Conservation (phyloP, 306 rosid species). For the Gastrolobium villosum region DNA sequence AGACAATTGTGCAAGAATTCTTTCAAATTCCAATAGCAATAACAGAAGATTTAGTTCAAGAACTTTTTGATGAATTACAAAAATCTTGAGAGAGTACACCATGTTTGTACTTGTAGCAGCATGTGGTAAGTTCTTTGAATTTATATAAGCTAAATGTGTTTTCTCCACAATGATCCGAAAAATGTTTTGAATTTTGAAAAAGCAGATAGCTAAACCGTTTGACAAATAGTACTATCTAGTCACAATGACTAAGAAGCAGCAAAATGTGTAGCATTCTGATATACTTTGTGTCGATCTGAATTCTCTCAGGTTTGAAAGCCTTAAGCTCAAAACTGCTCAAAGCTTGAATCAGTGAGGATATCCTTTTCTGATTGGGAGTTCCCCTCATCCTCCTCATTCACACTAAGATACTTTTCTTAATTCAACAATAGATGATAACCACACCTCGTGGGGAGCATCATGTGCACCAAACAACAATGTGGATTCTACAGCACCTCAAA, state of each 20-base stretch:
- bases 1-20: slow-evolving; percentile 73
- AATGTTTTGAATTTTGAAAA: background rate
- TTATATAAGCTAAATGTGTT: background rate
- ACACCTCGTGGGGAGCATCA: slow-evolving; percentile 29
- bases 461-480: slow-evolving; percentile 51
- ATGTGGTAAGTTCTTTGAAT: slow-evolving; percentile 57
- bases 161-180: slow-evolving; percentile 2
- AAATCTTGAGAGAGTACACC: slow-evolving; percentile 67
- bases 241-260: background rate
- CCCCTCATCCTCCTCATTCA: slow-evolving; percentile 70
- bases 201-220: background rate
- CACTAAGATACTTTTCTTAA: slow-evolving; percentile 62
- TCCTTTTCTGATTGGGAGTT: slow-evolving; percentile 41
- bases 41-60: slow-evolving; percentile 72
- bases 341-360: slow-evolving; percentile 68
- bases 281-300: slow-evolving; percentile 4
- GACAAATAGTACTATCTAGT: background rate
- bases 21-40: slow-evolving; percentile 78
- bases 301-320: slow-evolving; percentile 77
- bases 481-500: slow-evolving; percentile 49
- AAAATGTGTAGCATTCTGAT: slow-evolving; percentile 20
- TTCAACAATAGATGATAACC: slow-evolving; percentile 58
- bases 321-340: slow-evolving; percentile 65
- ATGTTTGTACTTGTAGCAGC: slow-evolving; percentile 76
- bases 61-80: slow-evolving; percentile 70